phyloP scores from a whole-genome alignment of 1,284 basidiomycete genomes.

The Tremellales sp. region DNA sequence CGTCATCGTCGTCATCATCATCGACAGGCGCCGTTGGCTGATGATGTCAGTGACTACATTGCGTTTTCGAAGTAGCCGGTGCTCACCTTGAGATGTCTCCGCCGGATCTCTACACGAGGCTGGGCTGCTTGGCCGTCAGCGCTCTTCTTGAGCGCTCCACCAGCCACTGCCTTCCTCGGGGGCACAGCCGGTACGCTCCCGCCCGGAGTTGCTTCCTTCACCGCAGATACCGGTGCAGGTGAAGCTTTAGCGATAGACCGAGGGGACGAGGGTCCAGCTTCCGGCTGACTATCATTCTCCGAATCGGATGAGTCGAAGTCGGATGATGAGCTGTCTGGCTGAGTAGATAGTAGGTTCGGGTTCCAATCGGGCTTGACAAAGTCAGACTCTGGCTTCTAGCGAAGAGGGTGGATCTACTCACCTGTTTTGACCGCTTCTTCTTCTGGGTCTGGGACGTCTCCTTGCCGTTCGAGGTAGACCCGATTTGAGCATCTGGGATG shows the following conservation, averaged over 20 bases:
- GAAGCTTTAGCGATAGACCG: neutral
- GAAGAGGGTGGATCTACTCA: too few species aligned
- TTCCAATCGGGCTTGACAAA: conserved; percentile 45
- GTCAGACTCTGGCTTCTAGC: too few species aligned
- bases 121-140: conserved; percentile 24
- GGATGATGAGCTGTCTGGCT: conserved; percentile 30
- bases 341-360: conserved; percentile 31
- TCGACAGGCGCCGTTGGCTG: conserved; percentile 4
- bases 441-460: conserved; percentile 45
- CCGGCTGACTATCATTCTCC: conserved; percentile 26
- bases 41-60: neutral
- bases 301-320: conserved; percentile 49
- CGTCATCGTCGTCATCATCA: conserved; percentile 16
- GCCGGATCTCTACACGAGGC: conserved; percentile 28
- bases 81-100: conserved; percentile 14
- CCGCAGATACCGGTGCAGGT: neutral
- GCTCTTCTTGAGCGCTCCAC: conserved; percentile 28
- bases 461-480: conserved; percentile 42
- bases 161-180: conserved; percentile 1
- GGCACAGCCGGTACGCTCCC: neutral
- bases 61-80: conserved; percentile 8
- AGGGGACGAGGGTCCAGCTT: conserved; percentile 14
- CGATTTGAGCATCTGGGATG: too few species aligned
- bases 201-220: neutral
- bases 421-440: conserved; percentile 50